Evolutionary conservation across 1,284 basidiomycete genomes (phyloP).

Genomic region (Rhodotorula sp.): DNA sequence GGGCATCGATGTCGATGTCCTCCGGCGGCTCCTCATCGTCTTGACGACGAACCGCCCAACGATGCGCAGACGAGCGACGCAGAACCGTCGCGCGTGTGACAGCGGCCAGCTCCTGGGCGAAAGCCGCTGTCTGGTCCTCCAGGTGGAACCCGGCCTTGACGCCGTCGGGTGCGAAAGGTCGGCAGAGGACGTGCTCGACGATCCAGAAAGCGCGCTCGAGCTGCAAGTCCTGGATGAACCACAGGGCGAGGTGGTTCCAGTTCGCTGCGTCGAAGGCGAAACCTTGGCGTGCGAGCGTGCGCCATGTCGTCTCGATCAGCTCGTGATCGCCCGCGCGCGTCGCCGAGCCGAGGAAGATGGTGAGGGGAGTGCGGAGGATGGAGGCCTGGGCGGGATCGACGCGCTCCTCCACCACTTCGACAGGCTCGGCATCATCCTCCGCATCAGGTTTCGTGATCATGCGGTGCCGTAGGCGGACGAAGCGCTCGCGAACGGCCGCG

Average conservation of each 20-base stretch:
- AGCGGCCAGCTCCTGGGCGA: constrained; percentile 6
- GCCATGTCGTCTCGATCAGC: constrained; percentile 66
- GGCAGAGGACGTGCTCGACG: constrained; percentile 68
- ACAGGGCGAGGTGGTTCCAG: constrained; percentile 82
- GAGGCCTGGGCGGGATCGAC: constrained; percentile 51
- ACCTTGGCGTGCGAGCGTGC: constrained; percentile 62
- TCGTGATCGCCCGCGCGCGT: constrained; percentile 63
- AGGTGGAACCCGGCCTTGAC: background rate
- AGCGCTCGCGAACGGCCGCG: constrained; percentile 27
- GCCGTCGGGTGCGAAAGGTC: background rate
- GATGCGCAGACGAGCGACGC: background rate
- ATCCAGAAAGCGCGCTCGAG: constrained; percentile 77
- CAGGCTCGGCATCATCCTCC: background rate
- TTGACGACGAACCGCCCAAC: background rate
- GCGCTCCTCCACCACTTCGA: background rate
- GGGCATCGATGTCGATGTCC: background rate
- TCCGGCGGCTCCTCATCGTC: background rate
- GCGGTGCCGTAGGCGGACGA: constrained; percentile 9
- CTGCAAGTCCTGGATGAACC: constrained; percentile 69
- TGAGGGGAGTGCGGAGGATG: constrained; percentile 73
- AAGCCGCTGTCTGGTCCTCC: background rate
- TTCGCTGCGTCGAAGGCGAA: constrained; percentile 86
- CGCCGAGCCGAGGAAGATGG: constrained; percentile 76
- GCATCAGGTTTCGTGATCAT: background rate
- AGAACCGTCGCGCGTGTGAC: background rate